Percentiles rank a stretch among this genome's conserved stretches.
phyloP scores from a whole-genome alignment of 2,329 filamentous ascomycete species.

The Sporothrix phasma region DNA sequence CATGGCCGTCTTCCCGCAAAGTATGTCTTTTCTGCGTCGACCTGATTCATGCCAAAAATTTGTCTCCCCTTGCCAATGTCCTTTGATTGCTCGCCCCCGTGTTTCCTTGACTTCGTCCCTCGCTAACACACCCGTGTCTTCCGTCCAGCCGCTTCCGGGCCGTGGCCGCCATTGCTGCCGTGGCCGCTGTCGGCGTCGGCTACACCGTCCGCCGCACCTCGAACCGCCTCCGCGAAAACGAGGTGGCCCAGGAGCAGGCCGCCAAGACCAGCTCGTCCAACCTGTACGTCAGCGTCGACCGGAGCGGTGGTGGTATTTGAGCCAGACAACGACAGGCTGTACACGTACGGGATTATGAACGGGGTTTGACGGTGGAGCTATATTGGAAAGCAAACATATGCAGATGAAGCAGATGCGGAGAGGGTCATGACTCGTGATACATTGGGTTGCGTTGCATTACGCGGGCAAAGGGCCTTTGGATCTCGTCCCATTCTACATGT shows the following conservation, averaged over 20 bases:
- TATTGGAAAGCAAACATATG: too few species aligned
- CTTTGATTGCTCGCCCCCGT: background rate
- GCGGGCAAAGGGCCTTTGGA: slow-evolving; percentile 1
- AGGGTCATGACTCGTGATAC: background rate
- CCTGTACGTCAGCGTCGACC: slow-evolving; percentile 42
- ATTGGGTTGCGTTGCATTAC: background rate
- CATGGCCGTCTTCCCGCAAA: background rate
- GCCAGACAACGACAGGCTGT: too few species aligned
- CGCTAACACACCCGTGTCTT: background rate
- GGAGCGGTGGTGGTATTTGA: slow-evolving; percentile 39
- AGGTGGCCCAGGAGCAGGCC: slow-evolving; percentile 32
- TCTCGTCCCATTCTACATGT: background rate
- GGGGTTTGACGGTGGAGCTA: too few species aligned
- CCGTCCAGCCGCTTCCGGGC: slow-evolving; percentile 30
- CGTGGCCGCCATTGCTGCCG: slow-evolving; percentile 26
- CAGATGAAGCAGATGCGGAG: too few species aligned
- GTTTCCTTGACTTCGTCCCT: background rate
- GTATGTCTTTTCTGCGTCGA: background rate
- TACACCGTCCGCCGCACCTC: slow-evolving; percentile 29
- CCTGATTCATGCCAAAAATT: background rate
- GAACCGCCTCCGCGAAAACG: slow-evolving; percentile 31
- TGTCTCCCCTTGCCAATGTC: background rate
- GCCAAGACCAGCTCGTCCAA: slow-evolving; percentile 21
- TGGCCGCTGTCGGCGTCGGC: slow-evolving; percentile 24
- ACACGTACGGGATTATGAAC: too few species aligned